Percentiles rank a stretch among this genome's conserved stretches.
These are phyloP conservation scores for Calonectria pseudoreteaudii DNA, from an alignment of 2,329 filamentous ascomycete species.

Conservation along the genomic window DNA sequence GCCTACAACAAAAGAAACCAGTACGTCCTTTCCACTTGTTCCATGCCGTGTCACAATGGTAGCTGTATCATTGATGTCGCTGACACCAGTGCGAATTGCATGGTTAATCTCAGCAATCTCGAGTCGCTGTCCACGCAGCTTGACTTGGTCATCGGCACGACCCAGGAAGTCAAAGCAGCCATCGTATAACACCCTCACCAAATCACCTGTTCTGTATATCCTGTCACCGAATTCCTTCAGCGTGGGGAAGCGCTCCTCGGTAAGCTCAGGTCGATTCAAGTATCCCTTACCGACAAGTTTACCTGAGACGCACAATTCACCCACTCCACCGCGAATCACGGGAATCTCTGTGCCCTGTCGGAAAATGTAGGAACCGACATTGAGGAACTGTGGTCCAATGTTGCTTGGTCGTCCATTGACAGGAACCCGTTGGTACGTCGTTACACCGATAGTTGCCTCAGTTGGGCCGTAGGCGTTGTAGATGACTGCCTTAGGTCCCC, in stretches of 20 bases:
- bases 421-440: conserved; percentile 87
- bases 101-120: conserved; percentile 95
- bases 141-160: conserved; percentile 90
- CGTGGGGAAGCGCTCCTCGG: conserved; percentile 78
- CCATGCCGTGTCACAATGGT: conserved; percentile 80
- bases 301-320: conserved; percentile 90
- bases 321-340: conserved; percentile 81
- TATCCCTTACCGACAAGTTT: conserved; percentile 92
- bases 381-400: conserved; percentile 87
- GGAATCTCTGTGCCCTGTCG: conserved; percentile 75
- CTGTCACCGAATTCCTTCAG: conserved; percentile 68
- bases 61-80: conserved; percentile 74
- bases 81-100: conserved; percentile 73
- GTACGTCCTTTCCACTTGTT: conserved; percentile 81
- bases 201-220: conserved; percentile 89
- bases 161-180: conserved; percentile 89
- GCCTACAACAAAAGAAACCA: conserved; percentile 78
- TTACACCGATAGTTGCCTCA: conserved; percentile 92
- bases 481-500: conserved; percentile 84
- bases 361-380: conserved; percentile 87
- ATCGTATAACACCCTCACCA: conserved; percentile 84
- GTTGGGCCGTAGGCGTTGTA: conserved; percentile 96
- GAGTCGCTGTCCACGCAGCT: conserved; percentile 87
- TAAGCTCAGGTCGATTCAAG: conserved; percentile 83
- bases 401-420: conserved; percentile 84